Percentiles rank a stretch among this genome's conserved stretches.
phyloP scores from a whole-genome alignment of 192 early-diverging fungal species.

The Thoreauomyces humboldtii region DNA sequence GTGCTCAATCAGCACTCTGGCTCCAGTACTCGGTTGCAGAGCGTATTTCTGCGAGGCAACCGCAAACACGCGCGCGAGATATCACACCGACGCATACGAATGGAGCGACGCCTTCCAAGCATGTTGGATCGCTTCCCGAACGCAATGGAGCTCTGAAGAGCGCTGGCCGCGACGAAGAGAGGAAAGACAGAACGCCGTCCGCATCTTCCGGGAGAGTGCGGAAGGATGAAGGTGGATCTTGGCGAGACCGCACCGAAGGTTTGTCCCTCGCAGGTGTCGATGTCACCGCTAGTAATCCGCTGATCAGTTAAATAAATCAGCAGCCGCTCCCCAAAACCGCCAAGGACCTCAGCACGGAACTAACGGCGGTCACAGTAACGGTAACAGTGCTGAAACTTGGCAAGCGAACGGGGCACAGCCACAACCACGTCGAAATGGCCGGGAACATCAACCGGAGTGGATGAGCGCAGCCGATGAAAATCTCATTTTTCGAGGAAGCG shows the following conservation, averaged over 20 bases:
- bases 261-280: neutral
- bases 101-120: too few species aligned
- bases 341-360: too few species aligned
- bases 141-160: neutral
- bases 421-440: neutral
- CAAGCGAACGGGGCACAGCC: neutral
- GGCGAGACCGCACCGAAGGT: conserved; percentile 21
- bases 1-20: neutral
- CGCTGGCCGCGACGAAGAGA: neutral
- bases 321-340: too few species aligned
- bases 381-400: neutral
- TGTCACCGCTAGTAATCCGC: neutral
- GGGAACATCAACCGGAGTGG: conserved; percentile 30
- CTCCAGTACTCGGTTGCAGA: conserved; percentile 25
- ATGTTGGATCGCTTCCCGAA: too few species aligned
- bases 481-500: neutral
- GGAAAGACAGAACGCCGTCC: neutral
- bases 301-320: neutral
- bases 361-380: too few species aligned
- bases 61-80: too few species aligned
- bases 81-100: too few species aligned
- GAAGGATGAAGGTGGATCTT: conserved; percentile 13
- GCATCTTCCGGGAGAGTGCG: neutral
- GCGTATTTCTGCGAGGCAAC: conserved; percentile 14
- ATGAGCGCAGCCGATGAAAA: conserved; percentile 22